A percentile compares a stretch with the other conserved stretches of the same genome.
phyloP scores from a whole-genome alignment of 2,329 filamentous ascomycete species.

The Alternaria infectoria region DNA sequence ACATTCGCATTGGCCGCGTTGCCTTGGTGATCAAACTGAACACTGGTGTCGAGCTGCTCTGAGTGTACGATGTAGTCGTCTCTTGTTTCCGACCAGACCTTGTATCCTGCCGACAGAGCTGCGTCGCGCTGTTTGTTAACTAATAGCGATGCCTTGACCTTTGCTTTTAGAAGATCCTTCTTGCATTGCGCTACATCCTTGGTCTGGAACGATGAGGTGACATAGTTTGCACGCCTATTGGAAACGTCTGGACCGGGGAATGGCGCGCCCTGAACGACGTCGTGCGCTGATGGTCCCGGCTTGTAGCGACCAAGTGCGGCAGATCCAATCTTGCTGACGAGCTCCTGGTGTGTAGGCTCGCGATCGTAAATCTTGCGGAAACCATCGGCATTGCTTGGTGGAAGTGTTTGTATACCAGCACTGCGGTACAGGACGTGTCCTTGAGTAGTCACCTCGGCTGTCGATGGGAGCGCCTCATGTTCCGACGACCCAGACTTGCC shows the following conservation, averaged over 20 bases:
- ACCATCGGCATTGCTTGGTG: slow-evolving; percentile 1
- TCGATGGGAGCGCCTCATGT: neutral
- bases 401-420: slow-evolving; percentile 22
- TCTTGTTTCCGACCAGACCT: slow-evolving; percentile 11
- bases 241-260: neutral
- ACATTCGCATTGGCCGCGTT: neutral
- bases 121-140: slow-evolving; percentile 10
- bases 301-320: slow-evolving; percentile 18
- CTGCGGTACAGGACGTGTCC: slow-evolving; percentile 13
- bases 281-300: neutral
- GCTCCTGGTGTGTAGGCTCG: slow-evolving; percentile 8
- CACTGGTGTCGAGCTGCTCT: slow-evolving; percentile 6
- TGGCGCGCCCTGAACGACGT: slow-evolving; percentile 6
- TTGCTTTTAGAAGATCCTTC: slow-evolving; percentile 15
- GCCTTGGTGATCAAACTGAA: slow-evolving; percentile 12
- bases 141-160: slow-evolving; percentile 16
- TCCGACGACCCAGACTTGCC: neutral
- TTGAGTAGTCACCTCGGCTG: neutral
- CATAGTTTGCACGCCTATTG: neutral
- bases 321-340: slow-evolving; percentile 7
- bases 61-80: slow-evolving; percentile 21
- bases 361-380: slow-evolving; percentile 20
- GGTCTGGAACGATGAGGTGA: slow-evolving; percentile 25
- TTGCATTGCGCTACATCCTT: neutral
- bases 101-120: slow-evolving; percentile 13